Base-by-base conservation (phyloP, 208 protist genomes). In the Crithidia acanthocephali region DNA sequence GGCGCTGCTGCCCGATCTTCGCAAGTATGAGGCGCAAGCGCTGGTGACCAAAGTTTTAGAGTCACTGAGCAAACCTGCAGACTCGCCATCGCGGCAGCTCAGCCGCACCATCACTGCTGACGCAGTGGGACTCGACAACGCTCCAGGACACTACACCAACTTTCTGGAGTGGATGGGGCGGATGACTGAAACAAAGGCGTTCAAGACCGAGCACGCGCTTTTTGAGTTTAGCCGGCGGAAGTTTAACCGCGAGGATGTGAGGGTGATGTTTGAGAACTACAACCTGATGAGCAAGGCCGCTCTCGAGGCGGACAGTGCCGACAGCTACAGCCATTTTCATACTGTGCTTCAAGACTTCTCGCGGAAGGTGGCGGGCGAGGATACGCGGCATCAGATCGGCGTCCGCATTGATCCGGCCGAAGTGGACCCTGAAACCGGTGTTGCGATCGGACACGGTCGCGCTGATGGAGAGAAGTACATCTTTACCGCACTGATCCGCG, bases 191-290 rank as follows among this genome's bases (percentile, higher is more conserved):
- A 95, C 92, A 35, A 76, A 82, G n/a, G 92, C 88, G 0, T 97
- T 97, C 76, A 95, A 95, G 68, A 97, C 92, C 2, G 89, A 97
- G 72, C 89, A 97, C 58, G 89, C 92, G 0, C 76, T 97, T 11
- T 97, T 95, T 60, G 83, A 97, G 67, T 97, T 97, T 59, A 93
- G 84, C 53, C 82, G 92, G 0, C 78, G 92, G 6, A 94, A 95
- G 58, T 97, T 97, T 65, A 95, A 94, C 59, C 71, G 81, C 9
- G 81, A 95, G 16, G 92, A 97, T 83, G 92, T 97, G 20, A 79
- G 85, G 32, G 74, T 95, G 18, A 97, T 97, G 92, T 95, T 93
- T 72, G 92, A 97, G 52, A 97, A 97, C 76, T 97, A 94, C 72
- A 91, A 90, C 51, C 59, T 97, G 30, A 92, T 97, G 88, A 91